Evolutionary conservation across 2,329 filamentous ascomycete genomes (phyloP).

Genomic region (Chrysoporthe cubensis): DNA sequence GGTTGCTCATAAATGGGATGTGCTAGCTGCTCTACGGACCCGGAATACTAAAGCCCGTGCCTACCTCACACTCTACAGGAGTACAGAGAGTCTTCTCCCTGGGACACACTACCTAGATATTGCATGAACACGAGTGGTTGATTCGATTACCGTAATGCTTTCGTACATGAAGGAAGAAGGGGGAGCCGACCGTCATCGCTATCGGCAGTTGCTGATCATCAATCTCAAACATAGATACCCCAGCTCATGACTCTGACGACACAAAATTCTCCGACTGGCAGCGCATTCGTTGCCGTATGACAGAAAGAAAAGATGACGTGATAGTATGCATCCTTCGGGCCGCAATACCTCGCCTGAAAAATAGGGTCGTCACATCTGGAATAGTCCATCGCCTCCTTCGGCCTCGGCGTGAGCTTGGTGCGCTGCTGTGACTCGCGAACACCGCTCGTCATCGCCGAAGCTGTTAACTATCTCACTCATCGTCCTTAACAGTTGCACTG

Average conservation of each 20-base stretch:
- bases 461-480: not conserved
- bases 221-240: not conserved
- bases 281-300: slow-evolving; percentile 4
- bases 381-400: slow-evolving; percentile 1
- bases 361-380: not conserved
- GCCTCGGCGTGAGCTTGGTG: slow-evolving; percentile 6
- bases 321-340: slow-evolving; percentile 25
- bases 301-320: slow-evolving; percentile 3
- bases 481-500: not conserved
- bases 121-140: not conserved
- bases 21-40: not conserved
- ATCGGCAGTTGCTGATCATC: not conserved
- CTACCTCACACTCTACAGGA: not conserved
- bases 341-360: not conserved
- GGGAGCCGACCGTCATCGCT: not conserved
- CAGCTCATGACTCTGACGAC: not conserved
- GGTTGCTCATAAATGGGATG: too few species aligned
- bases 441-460: not conserved
- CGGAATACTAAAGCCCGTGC: not conserved
- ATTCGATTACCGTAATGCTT: not conserved
- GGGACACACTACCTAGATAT: too few species aligned
- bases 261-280: not conserved
- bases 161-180: not conserved
- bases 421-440: not conserved
- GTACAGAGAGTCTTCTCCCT: not conserved